Conservation (phyloP, 2,329 filamentous ascomycete species). For the Venturiaceae sp. region DNA sequence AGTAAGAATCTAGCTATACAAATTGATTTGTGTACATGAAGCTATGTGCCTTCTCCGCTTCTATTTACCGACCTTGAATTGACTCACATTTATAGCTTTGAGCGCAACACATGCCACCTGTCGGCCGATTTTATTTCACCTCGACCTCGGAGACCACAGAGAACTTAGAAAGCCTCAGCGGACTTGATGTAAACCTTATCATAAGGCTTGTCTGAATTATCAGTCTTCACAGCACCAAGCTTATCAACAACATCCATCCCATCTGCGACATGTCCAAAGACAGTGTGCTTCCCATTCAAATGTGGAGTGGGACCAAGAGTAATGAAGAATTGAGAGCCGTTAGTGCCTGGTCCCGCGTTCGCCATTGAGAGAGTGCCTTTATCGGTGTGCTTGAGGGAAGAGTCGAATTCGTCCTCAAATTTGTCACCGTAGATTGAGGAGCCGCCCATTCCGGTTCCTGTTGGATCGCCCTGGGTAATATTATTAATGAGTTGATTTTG, state of each 20-base stretch:
- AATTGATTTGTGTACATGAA: too few species aligned
- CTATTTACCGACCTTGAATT: too few species aligned
- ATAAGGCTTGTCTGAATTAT: slow-evolving; percentile 29
- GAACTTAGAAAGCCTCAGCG: neutral
- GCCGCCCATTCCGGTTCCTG: slow-evolving; percentile 82
- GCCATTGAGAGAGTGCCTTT: slow-evolving; percentile 92
- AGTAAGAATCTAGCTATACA: too few species aligned
- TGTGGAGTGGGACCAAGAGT: slow-evolving; percentile 77
- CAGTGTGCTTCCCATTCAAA: slow-evolving; percentile 78
- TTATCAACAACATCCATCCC: slow-evolving; percentile 93
- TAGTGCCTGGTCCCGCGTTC: slow-evolving; percentile 72
- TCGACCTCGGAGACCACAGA: neutral
- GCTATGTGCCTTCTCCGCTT: too few species aligned
- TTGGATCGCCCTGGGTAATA: slow-evolving; percentile 84
- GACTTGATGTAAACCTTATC: slow-evolving; percentile 1
- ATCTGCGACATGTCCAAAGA: slow-evolving; percentile 86
- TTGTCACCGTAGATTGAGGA: slow-evolving; percentile 83
- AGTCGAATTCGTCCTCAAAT: slow-evolving; percentile 87
- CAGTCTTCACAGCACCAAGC: slow-evolving; percentile 73
- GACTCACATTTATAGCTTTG: too few species aligned
- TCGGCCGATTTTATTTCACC: neutral
- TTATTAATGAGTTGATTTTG: neutral
- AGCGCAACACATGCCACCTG: too few species aligned
- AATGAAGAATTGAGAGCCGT: slow-evolving; percentile 96
- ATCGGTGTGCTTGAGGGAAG: slow-evolving; percentile 83